Conservation (phyloP, 352 stramenopile genomes). For the Phytophthora melonis region DNA sequence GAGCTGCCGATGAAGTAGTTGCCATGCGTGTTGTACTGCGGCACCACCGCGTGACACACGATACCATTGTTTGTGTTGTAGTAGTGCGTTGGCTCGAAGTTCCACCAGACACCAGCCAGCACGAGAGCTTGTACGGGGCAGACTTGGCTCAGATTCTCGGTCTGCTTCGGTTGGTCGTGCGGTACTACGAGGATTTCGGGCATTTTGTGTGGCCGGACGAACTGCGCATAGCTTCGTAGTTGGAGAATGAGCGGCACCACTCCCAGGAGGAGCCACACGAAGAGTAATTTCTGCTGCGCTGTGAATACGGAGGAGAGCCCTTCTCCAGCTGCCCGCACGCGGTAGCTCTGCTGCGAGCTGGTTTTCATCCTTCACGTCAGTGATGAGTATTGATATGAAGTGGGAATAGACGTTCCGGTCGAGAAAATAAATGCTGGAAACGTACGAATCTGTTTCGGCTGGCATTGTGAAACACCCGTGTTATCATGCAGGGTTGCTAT, state of each 20-base stretch:
- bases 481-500: too few species aligned
- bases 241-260: conserved; percentile 17
- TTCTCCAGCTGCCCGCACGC: not conserved
- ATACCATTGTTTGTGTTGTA: not conserved
- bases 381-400: too few species aligned
- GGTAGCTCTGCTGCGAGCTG: not conserved
- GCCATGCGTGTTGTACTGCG: conserved; percentile 22
- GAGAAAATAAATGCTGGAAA: too few species aligned
- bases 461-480: too few species aligned
- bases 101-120: conserved; percentile 9
- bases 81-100: conserved; percentile 12
- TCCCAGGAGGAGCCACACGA: conserved; percentile 5
- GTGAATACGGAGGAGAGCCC: not conserved
- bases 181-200: conserved; percentile 2
- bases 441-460: too few species aligned
- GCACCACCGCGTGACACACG: conserved; percentile 12
- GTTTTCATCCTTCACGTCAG: too few species aligned
- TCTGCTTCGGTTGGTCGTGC: not conserved
- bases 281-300: conserved; percentile 4
- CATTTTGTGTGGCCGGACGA: conserved; percentile 21
- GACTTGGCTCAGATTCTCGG: not conserved
- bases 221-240: conserved; percentile 17
- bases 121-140: not conserved
- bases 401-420: too few species aligned
- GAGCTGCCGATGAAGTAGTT: too few species aligned